phyloP scores from a whole-genome alignment of 306 rosid species.

The Nissolia schottii region DNA sequence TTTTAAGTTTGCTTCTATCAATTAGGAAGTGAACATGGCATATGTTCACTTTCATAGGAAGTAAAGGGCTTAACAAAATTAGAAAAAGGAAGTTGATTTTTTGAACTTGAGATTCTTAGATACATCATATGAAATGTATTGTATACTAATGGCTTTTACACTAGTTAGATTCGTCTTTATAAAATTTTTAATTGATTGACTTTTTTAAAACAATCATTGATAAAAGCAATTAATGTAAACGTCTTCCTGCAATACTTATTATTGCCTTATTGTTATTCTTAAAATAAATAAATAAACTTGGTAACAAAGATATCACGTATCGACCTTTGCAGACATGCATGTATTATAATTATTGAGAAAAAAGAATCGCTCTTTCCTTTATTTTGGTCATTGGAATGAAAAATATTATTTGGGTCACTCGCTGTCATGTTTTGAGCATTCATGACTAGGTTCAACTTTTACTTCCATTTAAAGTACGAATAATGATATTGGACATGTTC shows the following conservation, averaged over 20 bases:
- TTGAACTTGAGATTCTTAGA: no score
- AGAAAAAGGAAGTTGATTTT: no score
- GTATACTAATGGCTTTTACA: no score
- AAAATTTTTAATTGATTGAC: no score
- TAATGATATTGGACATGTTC: no score
- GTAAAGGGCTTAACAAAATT: no score
- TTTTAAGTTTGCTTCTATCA: background rate
- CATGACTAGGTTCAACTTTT: conserved; percentile 16
- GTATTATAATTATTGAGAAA: background rate
- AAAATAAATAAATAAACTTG: background rate
- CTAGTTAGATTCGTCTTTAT: no score
- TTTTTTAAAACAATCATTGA: no score
- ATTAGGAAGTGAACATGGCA: conserved; percentile 1
- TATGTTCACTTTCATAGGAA: conserved; percentile 15
- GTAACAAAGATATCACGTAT: background rate
- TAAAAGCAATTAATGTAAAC: no score
- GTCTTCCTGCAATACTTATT: background rate
- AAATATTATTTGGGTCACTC: background rate
- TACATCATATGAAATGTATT: no score
- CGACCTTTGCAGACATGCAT: conserved; percentile 20
- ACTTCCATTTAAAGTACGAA: conserved; percentile 18
- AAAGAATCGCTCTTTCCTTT: background rate
- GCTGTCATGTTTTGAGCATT: background rate
- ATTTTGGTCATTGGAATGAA: background rate
- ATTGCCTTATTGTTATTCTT: background rate